These are phyloP conservation scores for Mortierella sp. DNA, from an alignment of 371 early-diverging fungal species.

Conservation along the genomic window DNA sequence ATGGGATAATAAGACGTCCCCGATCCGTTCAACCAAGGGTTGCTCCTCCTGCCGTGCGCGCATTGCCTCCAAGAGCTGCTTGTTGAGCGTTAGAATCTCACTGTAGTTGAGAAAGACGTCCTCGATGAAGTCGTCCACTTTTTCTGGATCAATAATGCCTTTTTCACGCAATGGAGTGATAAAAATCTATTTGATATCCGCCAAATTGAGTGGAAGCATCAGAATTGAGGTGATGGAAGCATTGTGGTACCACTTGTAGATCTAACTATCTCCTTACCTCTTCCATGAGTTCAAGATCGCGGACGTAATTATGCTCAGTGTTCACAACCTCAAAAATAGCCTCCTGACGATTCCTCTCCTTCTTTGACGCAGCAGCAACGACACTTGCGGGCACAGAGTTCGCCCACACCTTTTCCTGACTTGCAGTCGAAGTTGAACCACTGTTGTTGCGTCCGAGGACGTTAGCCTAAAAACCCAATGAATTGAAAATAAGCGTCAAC, in stretches of 20 bases:
- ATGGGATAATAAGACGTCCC: constrained; percentile 83
- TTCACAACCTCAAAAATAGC: constrained; percentile 91
- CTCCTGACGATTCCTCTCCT: constrained; percentile 90
- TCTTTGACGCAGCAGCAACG: constrained; percentile 73
- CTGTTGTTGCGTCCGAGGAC: constrained; percentile 41
- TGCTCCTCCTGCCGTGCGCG: constrained; percentile 76
- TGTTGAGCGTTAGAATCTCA: constrained; percentile 76
- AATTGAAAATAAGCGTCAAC: too few relatives aligned
- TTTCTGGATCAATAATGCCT: constrained; percentile 69
- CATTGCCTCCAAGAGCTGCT: constrained; percentile 70
- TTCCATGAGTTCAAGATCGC: constrained; percentile 78
- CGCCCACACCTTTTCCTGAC: constrained; percentile 66
- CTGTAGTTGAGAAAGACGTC: constrained; percentile 85
- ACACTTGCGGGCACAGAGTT: constrained; percentile 74
- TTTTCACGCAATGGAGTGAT: constrained; percentile 75
- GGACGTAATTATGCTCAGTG: constrained; percentile 89
- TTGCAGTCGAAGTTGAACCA: constrained; percentile 23
- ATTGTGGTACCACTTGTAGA: neutral
- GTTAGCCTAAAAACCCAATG: constrained; percentile 9
- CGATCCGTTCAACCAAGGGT: constrained; percentile 80
- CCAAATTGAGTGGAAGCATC: neutral
- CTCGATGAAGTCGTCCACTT: constrained; percentile 71
- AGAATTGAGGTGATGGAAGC: neutral
- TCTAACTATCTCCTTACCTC: constrained; percentile 61
- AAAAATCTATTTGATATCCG: constrained; percentile 60